Evolutionary conservation across 371 early-diverging fungal genomes (phyloP).

Genomic region (Neoconidiobolus thromboides): DNA sequence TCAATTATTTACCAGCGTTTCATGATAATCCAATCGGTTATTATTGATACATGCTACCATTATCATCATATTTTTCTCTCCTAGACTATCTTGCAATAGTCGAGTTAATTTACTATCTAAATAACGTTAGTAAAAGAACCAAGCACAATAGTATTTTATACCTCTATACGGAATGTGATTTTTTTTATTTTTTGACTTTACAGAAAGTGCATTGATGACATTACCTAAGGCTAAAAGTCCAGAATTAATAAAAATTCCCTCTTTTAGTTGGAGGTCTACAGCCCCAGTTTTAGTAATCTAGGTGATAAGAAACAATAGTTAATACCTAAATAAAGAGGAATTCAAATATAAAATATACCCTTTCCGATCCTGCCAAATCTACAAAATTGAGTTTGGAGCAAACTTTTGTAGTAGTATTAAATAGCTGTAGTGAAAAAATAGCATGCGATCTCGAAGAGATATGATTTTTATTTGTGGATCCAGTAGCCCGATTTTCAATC

Average conservation of each 20-base stretch:
- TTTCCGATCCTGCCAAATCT: constrained; percentile 88
- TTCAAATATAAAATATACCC: constrained; percentile 44
- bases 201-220: constrained; percentile 92
- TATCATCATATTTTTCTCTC: constrained; percentile 76
- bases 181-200: constrained; percentile 46
- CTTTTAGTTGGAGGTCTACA: constrained; percentile 83
- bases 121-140: background rate
- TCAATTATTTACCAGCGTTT: too few relatives aligned
- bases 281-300: constrained; percentile 50
- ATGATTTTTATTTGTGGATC: constrained; percentile 94
- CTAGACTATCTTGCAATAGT: constrained; percentile 92
- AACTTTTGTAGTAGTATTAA: constrained; percentile 11
- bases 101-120: constrained; percentile 95
- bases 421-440: constrained; percentile 64
- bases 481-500: constrained; percentile 76
- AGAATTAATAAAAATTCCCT: constrained; percentile 95
- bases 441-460: constrained; percentile 96
- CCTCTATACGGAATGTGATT: constrained; percentile 79
- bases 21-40: too few relatives aligned
- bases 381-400: constrained; percentile 84
- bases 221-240: constrained; percentile 95
- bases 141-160: too few relatives aligned
- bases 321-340: too few relatives aligned
- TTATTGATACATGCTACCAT: constrained; percentile 74
- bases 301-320: too few relatives aligned